Conservation (phyloP, 176 grass and related monocot genomes). For the Hyparrhenia diplandra region DNA sequence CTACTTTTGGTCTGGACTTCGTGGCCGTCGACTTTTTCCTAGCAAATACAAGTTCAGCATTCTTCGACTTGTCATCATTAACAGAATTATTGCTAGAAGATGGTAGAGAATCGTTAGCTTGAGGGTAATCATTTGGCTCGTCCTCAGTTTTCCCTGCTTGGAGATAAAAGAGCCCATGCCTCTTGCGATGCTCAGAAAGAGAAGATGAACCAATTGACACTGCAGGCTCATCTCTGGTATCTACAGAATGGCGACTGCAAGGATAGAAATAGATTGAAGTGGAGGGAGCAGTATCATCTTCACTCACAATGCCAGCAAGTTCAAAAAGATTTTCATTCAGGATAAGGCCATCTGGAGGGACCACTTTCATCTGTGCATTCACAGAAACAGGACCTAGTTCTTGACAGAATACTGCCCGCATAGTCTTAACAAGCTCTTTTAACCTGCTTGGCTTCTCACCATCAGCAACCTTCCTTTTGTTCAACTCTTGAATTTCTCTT, state of each 20-base stretch:
- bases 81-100: conserved; percentile 34
- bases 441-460: conserved; percentile 26
- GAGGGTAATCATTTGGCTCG: conserved; percentile 65
- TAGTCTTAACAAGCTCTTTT: conserved; percentile 41
- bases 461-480: conserved; percentile 24
- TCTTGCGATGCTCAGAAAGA: conserved; percentile 78
- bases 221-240: conserved; percentile 41
- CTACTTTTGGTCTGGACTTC: conserved; percentile 75
- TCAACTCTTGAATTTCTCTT: conserved; percentile 41
- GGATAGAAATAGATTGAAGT: conserved; percentile 49
- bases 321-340: conserved; percentile 62
- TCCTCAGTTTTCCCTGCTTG: conserved; percentile 45
- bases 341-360: conserved; percentile 42
- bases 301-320: conserved; percentile 39
- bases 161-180: conserved; percentile 86
- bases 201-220: conserved; percentile 38
- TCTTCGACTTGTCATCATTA: conserved; percentile 32
- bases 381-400: conserved; percentile 74
- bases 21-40: conserved; percentile 47
- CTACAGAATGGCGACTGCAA: not conserved
- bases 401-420: conserved; percentile 65
- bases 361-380: conserved; percentile 69
- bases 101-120: conserved; percentile 58
- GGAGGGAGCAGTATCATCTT: conserved; percentile 40
- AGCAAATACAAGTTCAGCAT: conserved; percentile 18